These are phyloP conservation scores for Heritiera littoralis DNA, from an alignment of 345 rosid species.

Conservation along the genomic window DNA sequence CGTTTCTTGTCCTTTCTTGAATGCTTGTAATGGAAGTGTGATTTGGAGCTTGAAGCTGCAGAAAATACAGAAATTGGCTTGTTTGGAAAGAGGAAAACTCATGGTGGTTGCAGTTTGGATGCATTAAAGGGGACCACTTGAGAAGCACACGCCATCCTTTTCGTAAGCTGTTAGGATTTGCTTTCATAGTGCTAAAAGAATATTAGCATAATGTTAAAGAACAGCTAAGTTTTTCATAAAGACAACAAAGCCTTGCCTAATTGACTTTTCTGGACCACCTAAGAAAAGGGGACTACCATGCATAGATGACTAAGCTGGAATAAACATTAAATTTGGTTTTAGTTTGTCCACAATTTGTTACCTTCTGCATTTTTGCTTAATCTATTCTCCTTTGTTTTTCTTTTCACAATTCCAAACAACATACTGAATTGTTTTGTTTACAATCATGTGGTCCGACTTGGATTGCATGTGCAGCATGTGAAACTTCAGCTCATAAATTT, in stretches of 20 bases:
- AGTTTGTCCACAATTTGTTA: not conserved
- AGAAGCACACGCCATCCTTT: conserved; percentile 10
- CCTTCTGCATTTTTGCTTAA: not conserved
- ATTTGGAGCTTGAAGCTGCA: conserved; percentile 20
- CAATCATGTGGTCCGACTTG: conserved; percentile 15
- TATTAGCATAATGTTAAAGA: conserved; percentile 23
- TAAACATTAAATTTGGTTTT: not conserved
- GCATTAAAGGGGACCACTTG: conserved; percentile 32
- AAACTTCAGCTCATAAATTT: not conserved
- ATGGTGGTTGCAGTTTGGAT: conserved; percentile 34
- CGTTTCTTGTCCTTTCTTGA: conserved; percentile 25
- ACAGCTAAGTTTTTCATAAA: conserved; percentile 40
- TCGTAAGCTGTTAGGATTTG: conserved; percentile 22
- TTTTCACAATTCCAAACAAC: not conserved
- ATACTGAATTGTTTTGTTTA: too few relatives aligned
- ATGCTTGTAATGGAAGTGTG: not conserved
- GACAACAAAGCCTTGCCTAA: conserved; percentile 32
- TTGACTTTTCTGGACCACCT: conserved; percentile 15
- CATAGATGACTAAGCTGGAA: not conserved
- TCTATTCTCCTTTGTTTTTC: not conserved
- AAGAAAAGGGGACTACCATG: not conserved
- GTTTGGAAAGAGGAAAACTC: conserved; percentile 17
- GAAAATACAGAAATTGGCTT: conserved; percentile 33
- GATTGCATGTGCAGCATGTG: conserved; percentile 17
- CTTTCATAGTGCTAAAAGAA: conserved; percentile 29